phyloP scores from a whole-genome alignment of 495 filamentous ascomycete species.

The Penicillium flavigenum region DNA sequence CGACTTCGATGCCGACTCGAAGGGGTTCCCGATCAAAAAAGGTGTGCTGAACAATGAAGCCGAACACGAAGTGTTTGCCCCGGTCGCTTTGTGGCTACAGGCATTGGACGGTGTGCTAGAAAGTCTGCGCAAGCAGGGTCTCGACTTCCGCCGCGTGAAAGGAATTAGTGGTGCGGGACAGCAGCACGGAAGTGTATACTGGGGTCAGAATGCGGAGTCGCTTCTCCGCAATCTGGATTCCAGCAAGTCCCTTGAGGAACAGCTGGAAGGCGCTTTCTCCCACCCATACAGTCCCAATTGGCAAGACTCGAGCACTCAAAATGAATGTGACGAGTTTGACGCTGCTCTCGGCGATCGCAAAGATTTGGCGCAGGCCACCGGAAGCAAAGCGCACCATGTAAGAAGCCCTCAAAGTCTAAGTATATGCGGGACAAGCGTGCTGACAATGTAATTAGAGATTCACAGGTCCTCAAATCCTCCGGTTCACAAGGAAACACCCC shows the following conservation, averaged over 20 bases:
- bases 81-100: constrained; percentile 92
- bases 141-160: constrained; percentile 73
- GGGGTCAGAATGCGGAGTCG: constrained; percentile 69
- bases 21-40: constrained; percentile 72
- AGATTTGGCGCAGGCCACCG: constrained; percentile 72
- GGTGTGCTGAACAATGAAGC: constrained; percentile 79
- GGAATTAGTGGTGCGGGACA: constrained; percentile 91
- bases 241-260: constrained; percentile 60
- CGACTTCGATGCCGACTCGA: constrained; percentile 73
- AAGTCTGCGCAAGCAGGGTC: constrained; percentile 65
- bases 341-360: constrained; percentile 61
- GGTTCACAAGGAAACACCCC: constrained; percentile 76
- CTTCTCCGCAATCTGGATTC: constrained; percentile 61
- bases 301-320: constrained; percentile 94
- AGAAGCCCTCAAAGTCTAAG: constrained; percentile 27
- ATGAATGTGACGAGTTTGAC: constrained; percentile 88
- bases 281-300: constrained; percentile 92
- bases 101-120: constrained; percentile 80
- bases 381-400: constrained; percentile 93
- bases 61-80: constrained; percentile 85
- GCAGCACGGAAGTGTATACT: constrained; percentile 96
- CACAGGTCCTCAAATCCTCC: constrained; percentile 94
- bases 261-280: constrained; percentile 74
- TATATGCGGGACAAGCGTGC: constrained; percentile 8
- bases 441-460: constrained; percentile 67